A percentile compares a stretch with the other conserved stretches of the same genome.
Evolutionary conservation across 306 rosid genomes (phyloP).

Genomic region (Pueraria montana): DNA sequence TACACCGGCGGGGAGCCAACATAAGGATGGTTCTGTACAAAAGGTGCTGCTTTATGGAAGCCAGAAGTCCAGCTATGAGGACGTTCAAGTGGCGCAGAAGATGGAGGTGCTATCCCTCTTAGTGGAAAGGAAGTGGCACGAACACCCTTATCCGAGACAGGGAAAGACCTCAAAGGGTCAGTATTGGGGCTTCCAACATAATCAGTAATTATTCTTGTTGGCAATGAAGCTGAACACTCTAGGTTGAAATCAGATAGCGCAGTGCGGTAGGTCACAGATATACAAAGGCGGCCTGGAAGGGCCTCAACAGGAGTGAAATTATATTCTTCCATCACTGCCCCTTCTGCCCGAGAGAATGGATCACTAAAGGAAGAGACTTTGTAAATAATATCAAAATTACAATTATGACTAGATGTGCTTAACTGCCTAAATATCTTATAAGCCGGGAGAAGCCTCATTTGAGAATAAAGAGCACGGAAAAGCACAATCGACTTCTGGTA

Average conservation of each 20-base stretch:
- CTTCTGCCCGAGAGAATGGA: slow-evolving; percentile 81
- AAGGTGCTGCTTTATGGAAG: slow-evolving; percentile 67
- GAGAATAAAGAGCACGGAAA: slow-evolving; percentile 75
- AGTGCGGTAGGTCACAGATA: slow-evolving; percentile 73
- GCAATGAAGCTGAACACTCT: slow-evolving; percentile 67
- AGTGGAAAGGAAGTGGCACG: slow-evolving; percentile 67
- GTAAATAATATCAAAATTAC: slow-evolving; percentile 75
- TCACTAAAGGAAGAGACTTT: slow-evolving; percentile 84
- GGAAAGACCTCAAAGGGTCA: slow-evolving; percentile 76
- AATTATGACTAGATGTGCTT: slow-evolving; percentile 59
- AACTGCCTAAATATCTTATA: slow-evolving; percentile 74
- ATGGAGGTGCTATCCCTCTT: slow-evolving; percentile 62
- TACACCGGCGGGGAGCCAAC: slow-evolving; percentile 74
- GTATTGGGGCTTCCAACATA: slow-evolving; percentile 91
- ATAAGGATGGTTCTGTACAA: slow-evolving; percentile 57
- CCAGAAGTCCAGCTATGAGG: slow-evolving; percentile 90
- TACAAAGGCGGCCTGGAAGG: slow-evolving; percentile 72
- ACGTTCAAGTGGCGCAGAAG: slow-evolving; percentile 59
- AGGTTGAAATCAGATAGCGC: slow-evolving; percentile 72
- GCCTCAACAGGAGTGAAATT: slow-evolving; percentile 79
- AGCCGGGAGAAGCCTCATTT: slow-evolving; percentile 89
- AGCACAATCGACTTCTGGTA: slow-evolving; percentile 82
- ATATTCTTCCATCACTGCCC: slow-evolving; percentile 64
- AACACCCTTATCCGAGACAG: slow-evolving; percentile 65
- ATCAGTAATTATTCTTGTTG: slow-evolving; percentile 76